phyloP scores from a whole-genome alignment of 2,329 filamentous ascomycete genomes.

The Fusarium sterilihyphosum region DNA sequence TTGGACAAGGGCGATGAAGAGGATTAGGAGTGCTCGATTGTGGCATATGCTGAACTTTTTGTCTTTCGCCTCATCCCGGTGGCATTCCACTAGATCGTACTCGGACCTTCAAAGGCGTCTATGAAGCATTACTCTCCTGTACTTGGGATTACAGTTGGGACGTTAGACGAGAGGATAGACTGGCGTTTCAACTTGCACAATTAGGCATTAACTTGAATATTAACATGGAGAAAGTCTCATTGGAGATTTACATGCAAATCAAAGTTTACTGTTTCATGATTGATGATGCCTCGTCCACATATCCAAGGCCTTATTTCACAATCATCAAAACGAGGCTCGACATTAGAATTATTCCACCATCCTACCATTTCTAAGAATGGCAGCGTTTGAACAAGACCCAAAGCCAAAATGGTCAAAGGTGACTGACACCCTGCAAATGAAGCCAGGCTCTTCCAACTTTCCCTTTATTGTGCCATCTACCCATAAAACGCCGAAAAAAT shows the following conservation, averaged over 20 bases:
- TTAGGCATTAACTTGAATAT: background rate
- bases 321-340: conserved; percentile 10
- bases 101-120: conserved; percentile 7
- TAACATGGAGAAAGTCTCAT: conserved; percentile 25
- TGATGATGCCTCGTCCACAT: conserved; percentile 6
- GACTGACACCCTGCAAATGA: conserved; percentile 5
- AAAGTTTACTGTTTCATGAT: conserved; percentile 15
- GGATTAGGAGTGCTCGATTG: conserved; percentile 36
- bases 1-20: conserved; percentile 53
- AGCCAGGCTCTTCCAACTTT: conserved; percentile 10
- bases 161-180: conserved; percentile 7
- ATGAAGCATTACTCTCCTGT: background rate
- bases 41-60: background rate
- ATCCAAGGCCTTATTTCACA: conserved; percentile 22
- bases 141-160: background rate
- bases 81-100: background rate
- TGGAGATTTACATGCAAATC: conserved; percentile 28
- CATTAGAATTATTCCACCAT: conserved; percentile 29
- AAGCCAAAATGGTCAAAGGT: conserved; percentile 4
- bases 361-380: conserved; percentile 16
- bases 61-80: background rate
- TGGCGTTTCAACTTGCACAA: background rate
- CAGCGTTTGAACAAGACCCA: conserved; percentile 21
- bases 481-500: conserved; percentile 43
- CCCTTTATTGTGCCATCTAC: conserved; percentile 35